These are phyloP conservation scores for Cladophialophora exuberans DNA, from an alignment of 2,329 filamentous ascomycete species.

Conservation along the genomic window DNA sequence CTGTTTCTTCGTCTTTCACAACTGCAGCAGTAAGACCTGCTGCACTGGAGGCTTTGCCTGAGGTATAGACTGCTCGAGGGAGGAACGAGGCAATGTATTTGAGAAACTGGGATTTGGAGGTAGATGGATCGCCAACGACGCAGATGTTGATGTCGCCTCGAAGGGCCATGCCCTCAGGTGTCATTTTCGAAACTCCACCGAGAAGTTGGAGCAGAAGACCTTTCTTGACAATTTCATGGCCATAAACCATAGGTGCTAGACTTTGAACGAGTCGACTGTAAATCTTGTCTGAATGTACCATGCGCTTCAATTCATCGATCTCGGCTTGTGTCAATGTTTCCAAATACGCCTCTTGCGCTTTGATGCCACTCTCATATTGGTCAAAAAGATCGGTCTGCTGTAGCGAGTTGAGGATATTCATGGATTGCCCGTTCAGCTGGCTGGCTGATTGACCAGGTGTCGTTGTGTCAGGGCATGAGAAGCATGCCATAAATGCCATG, in stretches of 20 bases:
- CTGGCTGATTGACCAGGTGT: conserved; percentile 75
- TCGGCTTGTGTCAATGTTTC: conserved; percentile 83
- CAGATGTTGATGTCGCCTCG: conserved; percentile 99
- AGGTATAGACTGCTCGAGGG: conserved; percentile 96
- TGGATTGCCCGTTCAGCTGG: conserved; percentile 70
- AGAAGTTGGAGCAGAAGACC: conserved; percentile 91
- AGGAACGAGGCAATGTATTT: conserved; percentile 92
- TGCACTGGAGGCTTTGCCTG: conserved; percentile 94
- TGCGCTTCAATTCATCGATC: conserved; percentile 85
- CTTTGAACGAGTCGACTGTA: conserved; percentile 92
- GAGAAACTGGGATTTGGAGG: conserved; percentile 95
- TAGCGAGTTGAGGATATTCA: conserved; percentile 82
- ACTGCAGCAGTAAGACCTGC: conserved; percentile 97
- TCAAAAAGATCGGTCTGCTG: conserved; percentile 73
- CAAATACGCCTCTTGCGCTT: conserved; percentile 84
- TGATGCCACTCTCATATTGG: conserved; percentile 71
- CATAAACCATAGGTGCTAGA: conserved; percentile 94
- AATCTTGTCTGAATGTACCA: conserved; percentile 96
- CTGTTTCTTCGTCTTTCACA: conserved; percentile 96
- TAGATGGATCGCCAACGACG: conserved; percentile 94
- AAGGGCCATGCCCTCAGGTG: conserved; percentile 90
- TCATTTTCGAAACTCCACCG: conserved; percentile 91
- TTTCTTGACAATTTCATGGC: conserved; percentile 97
- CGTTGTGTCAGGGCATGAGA: conserved; percentile 77
- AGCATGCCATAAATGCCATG: conserved; percentile 32